Evolutionary conservation across 345 rosid species (phyloP).

Genomic region (Melaleuca alternifolia): DNA sequence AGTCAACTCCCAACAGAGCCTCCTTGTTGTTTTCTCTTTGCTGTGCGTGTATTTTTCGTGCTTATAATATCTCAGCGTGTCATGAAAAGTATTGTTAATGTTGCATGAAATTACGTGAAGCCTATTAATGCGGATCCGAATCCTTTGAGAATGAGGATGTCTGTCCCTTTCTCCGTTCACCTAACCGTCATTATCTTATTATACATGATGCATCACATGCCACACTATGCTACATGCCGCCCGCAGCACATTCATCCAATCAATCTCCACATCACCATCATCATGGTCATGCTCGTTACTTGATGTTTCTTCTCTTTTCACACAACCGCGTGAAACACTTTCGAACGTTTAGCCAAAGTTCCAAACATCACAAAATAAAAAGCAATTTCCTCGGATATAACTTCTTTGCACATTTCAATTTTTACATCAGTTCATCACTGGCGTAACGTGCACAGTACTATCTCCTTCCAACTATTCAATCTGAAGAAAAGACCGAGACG

Average conservation of each 20-base stretch:
- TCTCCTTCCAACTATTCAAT: background rate
- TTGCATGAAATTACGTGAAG: constrained; percentile 29
- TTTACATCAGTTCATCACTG: background rate
- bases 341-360: background rate
- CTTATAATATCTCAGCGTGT: background rate
- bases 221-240: background rate
- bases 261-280: background rate
- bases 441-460: background rate
- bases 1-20: constrained; percentile 24
- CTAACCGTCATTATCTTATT: background rate
- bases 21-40: background rate
- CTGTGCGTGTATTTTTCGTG: background rate
- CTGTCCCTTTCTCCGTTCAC: constrained; percentile 16
- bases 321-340: background rate
- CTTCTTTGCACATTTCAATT: background rate
- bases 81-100: background rate
- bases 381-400: background rate
- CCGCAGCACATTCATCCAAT: background rate
- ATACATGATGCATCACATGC: background rate
- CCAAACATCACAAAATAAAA: background rate
- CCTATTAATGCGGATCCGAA: constrained; percentile 29
- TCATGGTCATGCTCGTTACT: background rate
- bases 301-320: background rate
- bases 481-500: background rate
- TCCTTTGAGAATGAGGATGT: constrained; percentile 16